Evolutionary conservation across 768 basidiomycete genomes (phyloP), one percentile per base, ranked within the genome.

Genomic region (Gymnopilus dilepis): DNA sequence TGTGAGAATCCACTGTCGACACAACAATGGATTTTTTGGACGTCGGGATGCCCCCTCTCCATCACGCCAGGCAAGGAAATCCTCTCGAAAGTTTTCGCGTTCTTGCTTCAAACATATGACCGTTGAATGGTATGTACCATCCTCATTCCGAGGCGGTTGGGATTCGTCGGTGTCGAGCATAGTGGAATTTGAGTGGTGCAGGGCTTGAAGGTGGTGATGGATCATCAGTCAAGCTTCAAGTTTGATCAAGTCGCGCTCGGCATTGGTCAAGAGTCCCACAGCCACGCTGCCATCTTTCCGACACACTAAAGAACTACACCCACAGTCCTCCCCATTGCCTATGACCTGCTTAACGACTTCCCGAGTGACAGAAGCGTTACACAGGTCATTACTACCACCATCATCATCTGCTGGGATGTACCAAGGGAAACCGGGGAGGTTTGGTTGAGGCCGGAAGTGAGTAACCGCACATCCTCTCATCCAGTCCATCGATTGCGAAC

Each of bases 401-500:
- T 6, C 8, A n/a, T 43, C 42, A 24, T 51, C 48, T 7, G 28
- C 8, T 31, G 30, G 12, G 8, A 34, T 7, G 21, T 28, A 31
- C 5, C 9, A 13, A 12, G 52, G 52, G 37, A 54, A 54, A 30
- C 52, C 52, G 31, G 52, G 52, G 11, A 54, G 21, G 11, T 33
- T 54, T 6, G 52, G 52, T 54, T 54, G 7, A 5, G 52, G 52
- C 24, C 52, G 52, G 31, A 54, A 54, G 52, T 54, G 30, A 54
- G 52, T 37, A 22, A 34, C 30, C 11, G 33, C 52, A 37, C 17
- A 54, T 54, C 37, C 6, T 54, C 31, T 28, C 52, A 54, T 54
- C 11, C 52, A 54, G 4, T 34, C 4, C 19, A 28, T 4, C 7
- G 33, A 54, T 8, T 54, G 11, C 33, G 7, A 7, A 7, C 52